Conservation (phyloP, 352 stramenopile species). For the Phytopythium sindhum region DNA sequence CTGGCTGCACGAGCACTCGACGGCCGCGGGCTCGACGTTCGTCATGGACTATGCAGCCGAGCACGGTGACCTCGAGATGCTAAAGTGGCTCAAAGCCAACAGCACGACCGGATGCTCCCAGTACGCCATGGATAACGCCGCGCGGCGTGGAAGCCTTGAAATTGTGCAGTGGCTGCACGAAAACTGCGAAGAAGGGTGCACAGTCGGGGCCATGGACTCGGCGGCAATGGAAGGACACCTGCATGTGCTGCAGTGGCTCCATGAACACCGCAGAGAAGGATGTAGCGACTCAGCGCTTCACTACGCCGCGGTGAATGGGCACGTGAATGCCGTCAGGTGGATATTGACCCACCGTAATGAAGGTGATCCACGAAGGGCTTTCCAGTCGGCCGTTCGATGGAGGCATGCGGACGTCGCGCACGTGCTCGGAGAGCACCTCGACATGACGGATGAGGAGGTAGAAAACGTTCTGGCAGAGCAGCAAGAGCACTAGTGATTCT, state of each 20-base stretch:
- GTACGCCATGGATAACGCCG: constrained; percentile 33
- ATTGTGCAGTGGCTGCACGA: constrained; percentile 30
- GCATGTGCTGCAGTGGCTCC: constrained; percentile 28
- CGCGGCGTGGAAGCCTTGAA: constrained; percentile 24
- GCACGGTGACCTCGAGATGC: constrained; percentile 23
- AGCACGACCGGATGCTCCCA: constrained; percentile 30
- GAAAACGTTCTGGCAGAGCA: neutral
- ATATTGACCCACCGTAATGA: constrained; percentile 14
- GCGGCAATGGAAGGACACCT: constrained; percentile 31
- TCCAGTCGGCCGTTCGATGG: constrained; percentile 28
- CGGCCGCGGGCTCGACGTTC: constrained; percentile 22
- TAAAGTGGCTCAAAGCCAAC: constrained; percentile 35
- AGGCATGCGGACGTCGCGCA: constrained; percentile 24
- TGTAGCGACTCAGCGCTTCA: constrained; percentile 26
- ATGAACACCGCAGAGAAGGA: constrained; percentile 23
- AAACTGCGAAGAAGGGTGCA: constrained; percentile 25
- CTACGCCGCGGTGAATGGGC: constrained; percentile 25
- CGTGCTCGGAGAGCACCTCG: constrained; percentile 10
- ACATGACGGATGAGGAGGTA: neutral
- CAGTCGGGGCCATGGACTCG: constrained; percentile 24
- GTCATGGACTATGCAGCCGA: constrained; percentile 38
- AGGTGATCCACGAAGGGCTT: constrained; percentile 20
- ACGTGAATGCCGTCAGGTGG: constrained; percentile 19
- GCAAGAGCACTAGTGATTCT: no score
- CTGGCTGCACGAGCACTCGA: constrained; percentile 27